Conservation (phyloP, 345 rosid genomes). For the Euphorbia pulcherrima region DNA sequence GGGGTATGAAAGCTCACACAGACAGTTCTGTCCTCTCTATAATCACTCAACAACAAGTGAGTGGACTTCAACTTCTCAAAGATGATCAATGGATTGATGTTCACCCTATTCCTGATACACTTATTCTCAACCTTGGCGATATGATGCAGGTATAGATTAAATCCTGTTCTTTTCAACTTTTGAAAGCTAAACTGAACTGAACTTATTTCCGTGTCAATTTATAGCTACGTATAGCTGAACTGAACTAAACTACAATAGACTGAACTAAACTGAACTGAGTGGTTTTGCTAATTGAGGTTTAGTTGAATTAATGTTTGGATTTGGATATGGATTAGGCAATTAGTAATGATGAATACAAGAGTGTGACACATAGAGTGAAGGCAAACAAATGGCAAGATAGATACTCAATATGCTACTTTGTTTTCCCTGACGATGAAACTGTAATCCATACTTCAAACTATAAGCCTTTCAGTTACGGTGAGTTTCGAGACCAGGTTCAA, state of each 20-base stretch:
- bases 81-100: slow-evolving; percentile 53
- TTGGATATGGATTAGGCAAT: slow-evolving; percentile 44
- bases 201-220: no score
- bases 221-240: no score
- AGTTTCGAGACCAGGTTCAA: slow-evolving; percentile 69
- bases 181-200: no score
- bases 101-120: slow-evolving; percentile 42
- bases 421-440: slow-evolving; percentile 52
- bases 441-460: slow-evolving; percentile 60
- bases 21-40: slow-evolving; percentile 81
- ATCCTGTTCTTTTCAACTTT: no score
- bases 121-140: slow-evolving; percentile 71
- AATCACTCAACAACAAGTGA: slow-evolving; percentile 47
- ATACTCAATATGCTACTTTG: slow-evolving; percentile 71
- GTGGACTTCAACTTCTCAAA: slow-evolving; percentile 67
- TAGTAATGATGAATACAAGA: slow-evolving; percentile 58
- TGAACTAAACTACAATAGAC: no score
- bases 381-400: slow-evolving; percentile 42
- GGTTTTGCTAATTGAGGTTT: no score
- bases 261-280: no score
- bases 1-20: slow-evolving; percentile 66
- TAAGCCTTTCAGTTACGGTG: slow-evolving; percentile 61
- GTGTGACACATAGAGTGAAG: slow-evolving; percentile 65
- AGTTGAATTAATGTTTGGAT: background rate
- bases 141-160: slow-evolving; percentile 91